Evolutionary conservation across 176 grass and related monocot genomes (phyloP), one percentile per base, ranked within the genome.

Genomic region (Hsuehochloa calcarea): DNA sequence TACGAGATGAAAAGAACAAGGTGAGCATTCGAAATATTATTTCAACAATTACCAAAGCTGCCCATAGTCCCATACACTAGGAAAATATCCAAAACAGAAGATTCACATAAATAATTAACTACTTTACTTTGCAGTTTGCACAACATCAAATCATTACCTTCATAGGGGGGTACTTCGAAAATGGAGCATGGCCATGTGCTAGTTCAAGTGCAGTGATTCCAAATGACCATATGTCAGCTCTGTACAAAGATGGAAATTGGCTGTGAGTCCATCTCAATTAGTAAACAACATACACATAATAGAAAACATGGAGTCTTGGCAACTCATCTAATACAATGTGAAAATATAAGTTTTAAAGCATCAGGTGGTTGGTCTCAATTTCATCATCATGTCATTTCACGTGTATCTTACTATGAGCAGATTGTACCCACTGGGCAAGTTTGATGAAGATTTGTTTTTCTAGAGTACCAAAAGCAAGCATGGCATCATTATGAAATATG

Each of bases 161-260:
- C 96, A 99, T 99, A 55, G 96, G 96, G 52, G 96, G 96, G 65
- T 99, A 99, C 89, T 99, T 99, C 6, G 96, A 99, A 85, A 99
- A 99, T 6, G 96, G 96, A 89, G 96, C 96, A 89, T 99, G 93
- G 4, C 96, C 97, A 89, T 96, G 96, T 15, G 96, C 96, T 71
- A 99, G 85, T 89, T 99, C 96, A 80, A 99, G 91, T 23, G 96
- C 93, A 75, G 93, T 99, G 84, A 99, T 99, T 80, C 96, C 96
- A 92, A 99, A 99, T 41, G 96, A 99, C 96, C 96, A 99, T 84
- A 99, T 99, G 27, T 96, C 96, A 87, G 96, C 96, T 88, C 96
- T 99, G 93, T 64, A 44, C 7, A 91, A 83, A 84, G 17, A 90
- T 76, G 43, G 45, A 88, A 8, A 52, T 44, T 59, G 41, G 16